These are phyloP conservation scores for Lodderomyces parapsilosis DNA, from an alignment of 1,139 yeast species.

Conservation along the genomic window DNA sequence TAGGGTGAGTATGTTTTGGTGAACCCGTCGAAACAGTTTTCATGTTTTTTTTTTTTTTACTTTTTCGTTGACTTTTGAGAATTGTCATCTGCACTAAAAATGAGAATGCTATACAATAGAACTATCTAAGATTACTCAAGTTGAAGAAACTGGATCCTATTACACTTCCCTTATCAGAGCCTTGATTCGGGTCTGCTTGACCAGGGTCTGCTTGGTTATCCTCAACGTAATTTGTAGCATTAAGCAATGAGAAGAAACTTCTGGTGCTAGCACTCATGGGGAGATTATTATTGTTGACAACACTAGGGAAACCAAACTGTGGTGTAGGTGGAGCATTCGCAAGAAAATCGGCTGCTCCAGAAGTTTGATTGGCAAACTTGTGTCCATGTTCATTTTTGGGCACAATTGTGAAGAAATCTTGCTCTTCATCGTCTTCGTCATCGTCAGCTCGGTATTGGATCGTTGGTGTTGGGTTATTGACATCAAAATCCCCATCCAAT, in stretches of 20 bases:
- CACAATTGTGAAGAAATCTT: conserved; percentile 15
- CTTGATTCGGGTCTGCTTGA: too few species aligned
- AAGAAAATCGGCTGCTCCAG: conserved; percentile 23
- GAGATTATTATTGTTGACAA: conserved; percentile 1
- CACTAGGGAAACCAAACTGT: conserved; percentile 27
- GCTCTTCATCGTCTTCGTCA: conserved; percentile 12
- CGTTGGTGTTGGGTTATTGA: conserved; percentile 5
- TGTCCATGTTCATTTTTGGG: conserved; percentile 19
- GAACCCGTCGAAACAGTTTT: not conserved
- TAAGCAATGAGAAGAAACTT: conserved; percentile 10
- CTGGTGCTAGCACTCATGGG: conserved; percentile 26
- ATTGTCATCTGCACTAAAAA: too few species aligned
- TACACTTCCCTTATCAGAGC: conserved; percentile 1
- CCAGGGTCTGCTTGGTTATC: conserved; percentile 11
- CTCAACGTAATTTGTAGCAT: conserved; percentile 14
- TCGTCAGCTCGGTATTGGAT: conserved; percentile 14
- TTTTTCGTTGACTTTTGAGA: too few species aligned
- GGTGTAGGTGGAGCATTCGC: conserved; percentile 39
- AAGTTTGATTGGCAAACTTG: conserved; percentile 23
- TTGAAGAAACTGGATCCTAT: conserved; percentile 24
- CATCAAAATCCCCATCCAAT: not conserved
- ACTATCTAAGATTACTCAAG: conserved; percentile 13
- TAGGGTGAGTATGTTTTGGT: not conserved
- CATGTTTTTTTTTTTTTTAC: not conserved
- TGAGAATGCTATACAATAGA: not conserved